Conservation (phyloP, 2,329 filamentous ascomycete species). For the Zymoseptoria crescenta region DNA sequence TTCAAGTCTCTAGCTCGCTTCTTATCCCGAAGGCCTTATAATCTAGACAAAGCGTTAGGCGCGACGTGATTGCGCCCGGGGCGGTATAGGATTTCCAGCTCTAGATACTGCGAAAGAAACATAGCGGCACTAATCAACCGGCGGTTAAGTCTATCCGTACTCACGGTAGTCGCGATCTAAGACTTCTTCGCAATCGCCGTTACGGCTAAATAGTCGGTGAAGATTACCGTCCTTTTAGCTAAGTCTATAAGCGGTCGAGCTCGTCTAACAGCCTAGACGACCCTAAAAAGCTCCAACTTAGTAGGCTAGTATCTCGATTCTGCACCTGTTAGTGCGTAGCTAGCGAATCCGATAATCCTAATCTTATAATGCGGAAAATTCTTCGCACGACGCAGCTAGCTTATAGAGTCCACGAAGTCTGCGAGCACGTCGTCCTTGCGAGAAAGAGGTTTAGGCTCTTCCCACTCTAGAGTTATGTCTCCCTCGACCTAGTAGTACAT, state of each 20-base stretch:
- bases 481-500: slow-evolving; percentile 1
- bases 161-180: not conserved
- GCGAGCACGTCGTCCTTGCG: not conserved
- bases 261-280: not conserved
- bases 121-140: not conserved
- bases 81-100: not conserved
- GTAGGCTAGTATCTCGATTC: not conserved
- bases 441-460: not conserved
- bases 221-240: not conserved
- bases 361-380: not conserved
- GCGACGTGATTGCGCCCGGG: not conserved
- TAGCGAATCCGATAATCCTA: not conserved
- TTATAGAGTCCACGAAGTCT: not conserved
- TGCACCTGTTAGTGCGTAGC: not conserved
- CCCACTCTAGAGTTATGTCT: not conserved
- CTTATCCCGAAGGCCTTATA: not conserved
- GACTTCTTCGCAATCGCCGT: not conserved
- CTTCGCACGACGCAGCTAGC: not conserved
- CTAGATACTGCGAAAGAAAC: not conserved
- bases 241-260: not conserved
- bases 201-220: not conserved
- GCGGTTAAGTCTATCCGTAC: not conserved
- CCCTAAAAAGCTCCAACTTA: not conserved
- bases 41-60: not conserved
- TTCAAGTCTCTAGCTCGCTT: not conserved